These are phyloP conservation scores for Aegilops tauschii DNA, from an alignment of 176 grass and related monocot genomes.

Conservation along the genomic window DNA sequence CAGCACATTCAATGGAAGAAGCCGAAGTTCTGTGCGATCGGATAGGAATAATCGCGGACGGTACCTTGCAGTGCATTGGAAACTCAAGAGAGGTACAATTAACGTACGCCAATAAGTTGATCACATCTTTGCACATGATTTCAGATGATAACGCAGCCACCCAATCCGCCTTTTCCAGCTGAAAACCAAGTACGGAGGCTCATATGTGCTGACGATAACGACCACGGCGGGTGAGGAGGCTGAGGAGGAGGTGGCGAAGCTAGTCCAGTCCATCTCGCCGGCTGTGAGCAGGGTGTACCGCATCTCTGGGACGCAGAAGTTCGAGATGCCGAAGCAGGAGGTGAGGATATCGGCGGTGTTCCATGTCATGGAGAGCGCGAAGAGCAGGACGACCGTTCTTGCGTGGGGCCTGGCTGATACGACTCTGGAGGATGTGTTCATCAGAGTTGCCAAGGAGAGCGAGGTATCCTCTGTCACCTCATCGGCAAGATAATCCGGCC, in stretches of 20 bases:
- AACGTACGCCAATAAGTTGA: background rate
- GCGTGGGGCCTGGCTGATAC: constrained; percentile 45
- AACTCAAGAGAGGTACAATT: constrained; percentile 46
- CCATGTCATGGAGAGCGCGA: constrained; percentile 30
- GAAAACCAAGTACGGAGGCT: constrained; percentile 48
- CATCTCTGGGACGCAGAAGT: constrained; percentile 52
- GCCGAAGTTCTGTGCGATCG: constrained; percentile 60
- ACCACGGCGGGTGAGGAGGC: background rate
- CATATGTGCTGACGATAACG: constrained; percentile 40
- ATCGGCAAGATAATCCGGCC: background rate
- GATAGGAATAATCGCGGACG: constrained; percentile 51
- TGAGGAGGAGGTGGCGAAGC: constrained; percentile 21
- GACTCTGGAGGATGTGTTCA: constrained; percentile 47
- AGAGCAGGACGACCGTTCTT: constrained; percentile 17
- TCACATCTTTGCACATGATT: background rate
- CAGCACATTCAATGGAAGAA: constrained; percentile 84
- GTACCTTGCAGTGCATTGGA: constrained; percentile 56
- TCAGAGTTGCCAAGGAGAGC: constrained; percentile 38
- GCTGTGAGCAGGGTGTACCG: constrained; percentile 17
- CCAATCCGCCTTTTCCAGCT: constrained; percentile 29
- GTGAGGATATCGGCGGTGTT: constrained; percentile 36
- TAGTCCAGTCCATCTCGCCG: constrained; percentile 29
- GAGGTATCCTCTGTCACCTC: background rate
- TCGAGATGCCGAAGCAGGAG: constrained; percentile 51
- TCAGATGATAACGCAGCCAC: background rate